phyloP scores from a whole-genome alignment of 768 basidiomycete genomes.

The Lentinula lateritia region DNA sequence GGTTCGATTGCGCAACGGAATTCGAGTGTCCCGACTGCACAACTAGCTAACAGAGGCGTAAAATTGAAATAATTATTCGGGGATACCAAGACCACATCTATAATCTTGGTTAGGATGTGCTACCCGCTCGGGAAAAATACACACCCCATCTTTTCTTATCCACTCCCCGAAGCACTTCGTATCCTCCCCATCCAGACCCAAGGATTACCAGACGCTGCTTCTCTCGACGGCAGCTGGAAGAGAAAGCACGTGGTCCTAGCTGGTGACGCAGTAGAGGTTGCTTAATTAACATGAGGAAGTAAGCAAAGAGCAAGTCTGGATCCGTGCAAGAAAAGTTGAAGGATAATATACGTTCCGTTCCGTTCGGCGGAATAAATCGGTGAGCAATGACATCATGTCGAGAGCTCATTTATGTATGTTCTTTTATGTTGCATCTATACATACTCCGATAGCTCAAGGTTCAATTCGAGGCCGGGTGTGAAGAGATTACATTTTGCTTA shows the following conservation, averaged over 20 bases:
- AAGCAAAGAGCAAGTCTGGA: too few species aligned
- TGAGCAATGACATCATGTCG: too few species aligned
- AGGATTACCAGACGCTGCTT: conserved; percentile 57
- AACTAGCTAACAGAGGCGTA: conserved; percentile 60
- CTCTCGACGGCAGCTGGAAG: conserved; percentile 25
- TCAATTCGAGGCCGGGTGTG: too few species aligned
- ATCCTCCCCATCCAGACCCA: conserved; percentile 78
- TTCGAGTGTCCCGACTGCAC: conserved; percentile 80
- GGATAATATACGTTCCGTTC: too few species aligned
- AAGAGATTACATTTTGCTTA: too few species aligned
- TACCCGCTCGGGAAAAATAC: conserved; percentile 11
- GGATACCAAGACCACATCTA: conserved; percentile 64
- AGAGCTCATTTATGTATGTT: too few species aligned
- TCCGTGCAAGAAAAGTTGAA: too few species aligned
- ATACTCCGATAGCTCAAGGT: too few species aligned
- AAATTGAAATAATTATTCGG: conserved; percentile 68
- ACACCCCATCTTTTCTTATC: conserved; percentile 71
- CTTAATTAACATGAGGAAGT: neutral
- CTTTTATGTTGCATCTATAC: too few species aligned
- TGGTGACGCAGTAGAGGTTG: neutral
- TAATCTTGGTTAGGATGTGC: neutral
- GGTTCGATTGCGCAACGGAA: conserved; percentile 79
- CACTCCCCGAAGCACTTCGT: conserved; percentile 57
- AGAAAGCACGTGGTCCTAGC: neutral
- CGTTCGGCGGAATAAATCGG: too few species aligned